Evolutionary conservation across 2,329 filamentous ascomycete genomes (phyloP).

Genomic region (Grosmannia serpens): DNA sequence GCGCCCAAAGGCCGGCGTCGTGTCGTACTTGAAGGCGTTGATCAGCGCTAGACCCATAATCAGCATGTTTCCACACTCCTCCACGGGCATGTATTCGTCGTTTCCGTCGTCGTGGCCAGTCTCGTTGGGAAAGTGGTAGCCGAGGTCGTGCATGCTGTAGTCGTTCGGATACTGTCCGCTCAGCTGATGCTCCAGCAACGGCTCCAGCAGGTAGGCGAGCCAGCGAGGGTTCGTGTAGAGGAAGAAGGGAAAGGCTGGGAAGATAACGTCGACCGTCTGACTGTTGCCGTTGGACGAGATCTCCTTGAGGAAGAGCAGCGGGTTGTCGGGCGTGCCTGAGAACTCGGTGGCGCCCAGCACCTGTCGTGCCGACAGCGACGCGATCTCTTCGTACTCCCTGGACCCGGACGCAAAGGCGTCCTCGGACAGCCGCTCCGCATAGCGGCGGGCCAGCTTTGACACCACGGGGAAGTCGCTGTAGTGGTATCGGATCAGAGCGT

Average conservation of each 20-base stretch:
- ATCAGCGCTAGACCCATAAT: slow-evolving; percentile 55
- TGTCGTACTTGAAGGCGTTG: slow-evolving; percentile 56
- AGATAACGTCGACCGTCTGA: slow-evolving; percentile 78
- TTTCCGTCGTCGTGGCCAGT: slow-evolving; percentile 57
- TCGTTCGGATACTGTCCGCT: slow-evolving; percentile 73
- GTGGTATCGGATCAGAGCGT: slow-evolving; percentile 58
- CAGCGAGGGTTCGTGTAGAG: slow-evolving; percentile 71
- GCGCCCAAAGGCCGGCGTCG: slow-evolving; percentile 37
- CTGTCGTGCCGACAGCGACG: slow-evolving; percentile 67
- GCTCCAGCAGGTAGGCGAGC: slow-evolving; percentile 67
- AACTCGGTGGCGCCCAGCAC: slow-evolving; percentile 68
- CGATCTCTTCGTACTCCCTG: slow-evolving; percentile 63
- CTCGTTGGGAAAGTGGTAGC: slow-evolving; percentile 58
- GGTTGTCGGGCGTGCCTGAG: slow-evolving; percentile 56
- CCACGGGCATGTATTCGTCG: slow-evolving; percentile 63
- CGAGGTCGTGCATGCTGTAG: slow-evolving; percentile 67
- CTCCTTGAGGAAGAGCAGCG: slow-evolving; percentile 70
- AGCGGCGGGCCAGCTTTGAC: slow-evolving; percentile 51
- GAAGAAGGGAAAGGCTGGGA: slow-evolving; percentile 75
- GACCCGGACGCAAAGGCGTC: slow-evolving; percentile 67
- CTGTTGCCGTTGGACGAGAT: slow-evolving; percentile 76
- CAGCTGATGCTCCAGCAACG: slow-evolving; percentile 66
- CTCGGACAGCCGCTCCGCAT: slow-evolving; percentile 55
- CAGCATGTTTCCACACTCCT: slow-evolving; percentile 64
- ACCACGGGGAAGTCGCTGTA: slow-evolving; percentile 60